phyloP scores from a whole-genome alignment of 1,139 yeast species.

The Scheffersomyces illinoinensis region DNA sequence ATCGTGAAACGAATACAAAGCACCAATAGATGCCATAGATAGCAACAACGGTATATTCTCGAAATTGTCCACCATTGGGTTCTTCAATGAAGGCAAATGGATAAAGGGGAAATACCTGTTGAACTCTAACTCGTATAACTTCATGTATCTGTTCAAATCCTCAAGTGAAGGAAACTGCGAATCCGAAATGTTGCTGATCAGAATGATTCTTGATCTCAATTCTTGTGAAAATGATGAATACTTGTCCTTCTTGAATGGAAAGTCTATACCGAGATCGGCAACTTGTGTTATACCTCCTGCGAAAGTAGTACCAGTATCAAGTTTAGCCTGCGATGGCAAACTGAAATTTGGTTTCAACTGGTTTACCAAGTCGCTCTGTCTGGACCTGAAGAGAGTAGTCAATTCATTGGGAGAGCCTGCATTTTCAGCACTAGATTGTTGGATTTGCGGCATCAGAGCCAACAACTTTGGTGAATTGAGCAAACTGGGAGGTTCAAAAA shows the following conservation, averaged over 20 bases:
- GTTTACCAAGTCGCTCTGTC: slow-evolving; percentile 61
- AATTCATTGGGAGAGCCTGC: slow-evolving; percentile 29
- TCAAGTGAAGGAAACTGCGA: slow-evolving; percentile 72
- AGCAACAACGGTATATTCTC: slow-evolving; percentile 77
- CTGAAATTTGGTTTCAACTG: slow-evolving; percentile 24
- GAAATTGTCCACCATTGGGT: slow-evolving; percentile 51
- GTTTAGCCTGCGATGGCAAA: slow-evolving; percentile 2
- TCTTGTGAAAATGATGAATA: slow-evolving; percentile 41
- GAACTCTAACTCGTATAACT: slow-evolving; percentile 71
- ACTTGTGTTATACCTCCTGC: not conserved
- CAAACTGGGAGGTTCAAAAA: slow-evolving; percentile 21
- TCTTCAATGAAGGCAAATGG: slow-evolving; percentile 68
- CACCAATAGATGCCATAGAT: slow-evolving; percentile 88
- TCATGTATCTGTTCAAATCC: slow-evolving; percentile 73
- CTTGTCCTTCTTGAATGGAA: slow-evolving; percentile 11
- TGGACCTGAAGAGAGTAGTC: slow-evolving; percentile 54
- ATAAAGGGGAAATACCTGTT: slow-evolving; percentile 81
- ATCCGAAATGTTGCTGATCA: slow-evolving; percentile 48
- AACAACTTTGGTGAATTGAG: slow-evolving; percentile 13
- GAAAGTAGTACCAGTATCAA: not conserved
- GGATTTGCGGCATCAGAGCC: not conserved
- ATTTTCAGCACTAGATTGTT: not conserved
- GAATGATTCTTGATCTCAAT: slow-evolving; percentile 54
- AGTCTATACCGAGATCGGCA: not conserved
- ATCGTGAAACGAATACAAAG: slow-evolving; percentile 80